phyloP scores from a whole-genome alignment of 176 grass and related monocot genomes.

The Typha latifolia region DNA sequence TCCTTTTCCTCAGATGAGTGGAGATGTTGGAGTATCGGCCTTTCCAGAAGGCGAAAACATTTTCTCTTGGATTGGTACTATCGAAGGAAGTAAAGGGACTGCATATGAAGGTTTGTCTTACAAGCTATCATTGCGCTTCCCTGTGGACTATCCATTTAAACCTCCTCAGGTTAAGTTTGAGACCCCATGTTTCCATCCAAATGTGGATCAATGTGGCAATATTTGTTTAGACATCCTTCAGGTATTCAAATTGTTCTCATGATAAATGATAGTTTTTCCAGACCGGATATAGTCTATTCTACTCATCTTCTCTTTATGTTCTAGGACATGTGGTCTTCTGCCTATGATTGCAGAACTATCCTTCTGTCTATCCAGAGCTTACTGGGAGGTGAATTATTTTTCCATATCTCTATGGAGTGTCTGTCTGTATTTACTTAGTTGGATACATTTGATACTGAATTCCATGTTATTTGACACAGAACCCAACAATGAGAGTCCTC shows the following conservation, averaged over 20 bases:
- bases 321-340: constrained; percentile 32
- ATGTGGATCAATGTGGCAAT: constrained; percentile 28
- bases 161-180: constrained; percentile 30
- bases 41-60: constrained; percentile 35
- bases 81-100: constrained; percentile 28
- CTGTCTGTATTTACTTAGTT: background rate
- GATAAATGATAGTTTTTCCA: too few relatives aligned
- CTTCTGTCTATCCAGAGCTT: constrained; percentile 31
- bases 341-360: constrained; percentile 27
- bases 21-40: constrained; percentile 24
- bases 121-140: constrained; percentile 22
- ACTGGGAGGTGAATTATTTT: constrained; percentile 19
- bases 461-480: constrained; percentile 5
- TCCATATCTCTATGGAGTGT: background rate
- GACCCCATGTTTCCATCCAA: constrained; percentile 32
- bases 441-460: background rate
- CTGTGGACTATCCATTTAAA: constrained; percentile 30
- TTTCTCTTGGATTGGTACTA: constrained; percentile 30
- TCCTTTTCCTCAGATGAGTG: constrained; percentile 15
- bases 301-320: background rate
- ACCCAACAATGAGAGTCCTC: constrained; percentile 31
- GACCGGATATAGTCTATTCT: too few relatives aligned
- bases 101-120: constrained; percentile 23
- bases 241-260: background rate
- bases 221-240: constrained; percentile 33